Base-by-base conservation (phyloP, 2,329 filamentous ascomycete genomes). In the Ophiostoma sp. region DNA sequence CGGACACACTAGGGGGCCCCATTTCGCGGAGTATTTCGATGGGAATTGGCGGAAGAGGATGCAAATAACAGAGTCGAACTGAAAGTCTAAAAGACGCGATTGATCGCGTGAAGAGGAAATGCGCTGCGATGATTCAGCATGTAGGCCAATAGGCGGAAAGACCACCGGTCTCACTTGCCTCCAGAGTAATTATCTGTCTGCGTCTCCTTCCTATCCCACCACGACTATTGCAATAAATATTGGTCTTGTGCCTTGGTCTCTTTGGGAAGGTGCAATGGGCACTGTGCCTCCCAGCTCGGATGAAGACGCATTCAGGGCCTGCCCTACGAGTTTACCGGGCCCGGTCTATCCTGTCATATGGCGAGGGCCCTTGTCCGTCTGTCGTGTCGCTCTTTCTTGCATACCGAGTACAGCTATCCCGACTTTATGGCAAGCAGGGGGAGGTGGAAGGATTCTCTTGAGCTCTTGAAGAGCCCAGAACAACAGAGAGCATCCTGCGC, bases 381-480 rank as follows among this genome's bases (percentile, higher is more conserved):
- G n/a, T 23, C 52, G 48, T 52, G n/a, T 52, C n/a, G 57, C 15
- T 33, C 27, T 7, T 62, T 62, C 27, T 17, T 48, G 39, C 44
- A 48, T 52, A 52, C 39, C 10, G 39, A 15, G 6, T 48, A 44
- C 15, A 44, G 41, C 41, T 57, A 11, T 57, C 52, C 52, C 52
- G 44, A n/a, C 44, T 48, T n/a, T 48, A 20, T 48, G 17, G 44
- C 44, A 57, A 23, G 52, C 52, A 57, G 13, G 23, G 52, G 44
- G 15, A 41, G 13, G 39, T 13, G 10, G 39, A 41, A 52, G 48
- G 20, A 52, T 52, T 52, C 48, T 23, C 48, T 52, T 23, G 48
- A 57, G 27, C 48, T 23, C 48, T 52, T 52, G 48, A 57, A 57
- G 52, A 57, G 52, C 23, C 52, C 52, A 57, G 52, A 57, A 57